Percentiles rank a stretch among this genome's conserved stretches.
phyloP scores from a whole-genome alignment of 2,329 filamentous ascomycete species.

The Bipolaris bicolor region DNA sequence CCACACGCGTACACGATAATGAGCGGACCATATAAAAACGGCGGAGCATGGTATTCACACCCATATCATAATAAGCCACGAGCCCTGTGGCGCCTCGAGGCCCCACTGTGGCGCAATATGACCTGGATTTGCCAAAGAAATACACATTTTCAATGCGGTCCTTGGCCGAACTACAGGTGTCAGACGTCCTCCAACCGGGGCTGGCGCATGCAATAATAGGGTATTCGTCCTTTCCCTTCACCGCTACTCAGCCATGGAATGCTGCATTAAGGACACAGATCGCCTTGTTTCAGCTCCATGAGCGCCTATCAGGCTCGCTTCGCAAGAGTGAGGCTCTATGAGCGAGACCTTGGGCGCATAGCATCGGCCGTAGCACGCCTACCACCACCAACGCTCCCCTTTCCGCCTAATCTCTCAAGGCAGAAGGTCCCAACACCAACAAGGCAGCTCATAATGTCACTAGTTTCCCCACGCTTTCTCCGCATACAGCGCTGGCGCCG shows the following conservation, averaged over 20 bases:
- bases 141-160: conserved; percentile 1
- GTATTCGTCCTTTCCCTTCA: not conserved
- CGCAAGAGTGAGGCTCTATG: not conserved
- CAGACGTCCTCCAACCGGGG: conserved; percentile 1
- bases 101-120: conserved; percentile 9
- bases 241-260: conserved; percentile 12
- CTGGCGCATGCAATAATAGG: conserved; percentile 8
- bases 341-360: conserved; percentile 9
- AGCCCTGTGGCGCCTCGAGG: conserved; percentile 1
- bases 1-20: conserved; percentile 12
- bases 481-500: conserved; percentile 3
- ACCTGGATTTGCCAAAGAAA: conserved; percentile 2
- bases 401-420: conserved; percentile 1
- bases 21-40: conserved; percentile 2
- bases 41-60: conserved; percentile 5
- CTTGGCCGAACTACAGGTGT: not conserved
- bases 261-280: not conserved
- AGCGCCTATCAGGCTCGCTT: conserved; percentile 2
- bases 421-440: conserved; percentile 10
- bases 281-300: not conserved
- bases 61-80: conserved; percentile 12
- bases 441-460: conserved; percentile 7
- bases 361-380: conserved; percentile 8
- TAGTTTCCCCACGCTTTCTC: conserved; percentile 15
- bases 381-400: conserved; percentile 5